These are phyloP conservation scores for Chrysoporthe cubensis DNA, from an alignment of 2,329 filamentous ascomycete genomes.

Conservation along the genomic window DNA sequence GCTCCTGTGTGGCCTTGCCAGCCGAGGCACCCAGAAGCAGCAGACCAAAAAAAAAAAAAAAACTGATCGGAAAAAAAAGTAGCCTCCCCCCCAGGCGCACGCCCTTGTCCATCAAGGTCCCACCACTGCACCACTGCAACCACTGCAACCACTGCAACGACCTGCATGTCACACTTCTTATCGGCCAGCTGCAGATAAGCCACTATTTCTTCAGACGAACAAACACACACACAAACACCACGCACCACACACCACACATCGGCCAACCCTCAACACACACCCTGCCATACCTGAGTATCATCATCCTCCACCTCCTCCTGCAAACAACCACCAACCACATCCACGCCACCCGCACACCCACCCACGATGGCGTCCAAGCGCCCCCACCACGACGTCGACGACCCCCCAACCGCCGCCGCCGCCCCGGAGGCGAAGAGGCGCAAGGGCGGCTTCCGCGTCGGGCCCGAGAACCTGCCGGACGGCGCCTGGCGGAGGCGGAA, in stretches of 20 bases:
- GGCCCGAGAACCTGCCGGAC: constrained; percentile 88
- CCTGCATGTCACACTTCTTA: constrained; percentile 13
- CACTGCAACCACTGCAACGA: not conserved
- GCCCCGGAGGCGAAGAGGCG: constrained; percentile 54
- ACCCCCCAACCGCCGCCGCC: constrained; percentile 39
- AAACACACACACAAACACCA: no score
- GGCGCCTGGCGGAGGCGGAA: constrained; percentile 81
- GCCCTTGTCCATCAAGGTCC: constrained; percentile 24
- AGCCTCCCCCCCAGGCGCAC: not conserved
- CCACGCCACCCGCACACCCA: no score
- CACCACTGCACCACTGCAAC: constrained; percentile 11
- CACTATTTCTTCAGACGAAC: no score
- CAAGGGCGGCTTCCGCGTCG: constrained; percentile 83
- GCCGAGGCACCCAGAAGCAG: constrained; percentile 15
- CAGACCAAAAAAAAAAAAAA: not conserved
- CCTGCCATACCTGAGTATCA: no score
- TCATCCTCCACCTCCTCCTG: not conserved
- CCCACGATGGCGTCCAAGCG: constrained; percentile 62
- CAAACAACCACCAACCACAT: not conserved
- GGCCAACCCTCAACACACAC: no score
- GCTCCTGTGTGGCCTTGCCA: not conserved
- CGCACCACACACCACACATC: no score
- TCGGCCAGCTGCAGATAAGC: no score
- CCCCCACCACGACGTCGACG: constrained; percentile 48
- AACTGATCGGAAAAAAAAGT: constrained; percentile 2